Percentiles rank a stretch among this genome's conserved stretches.
These are phyloP conservation scores for Carallia brachiata DNA, from an alignment of 345 rosid species.

Conservation along the genomic window DNA sequence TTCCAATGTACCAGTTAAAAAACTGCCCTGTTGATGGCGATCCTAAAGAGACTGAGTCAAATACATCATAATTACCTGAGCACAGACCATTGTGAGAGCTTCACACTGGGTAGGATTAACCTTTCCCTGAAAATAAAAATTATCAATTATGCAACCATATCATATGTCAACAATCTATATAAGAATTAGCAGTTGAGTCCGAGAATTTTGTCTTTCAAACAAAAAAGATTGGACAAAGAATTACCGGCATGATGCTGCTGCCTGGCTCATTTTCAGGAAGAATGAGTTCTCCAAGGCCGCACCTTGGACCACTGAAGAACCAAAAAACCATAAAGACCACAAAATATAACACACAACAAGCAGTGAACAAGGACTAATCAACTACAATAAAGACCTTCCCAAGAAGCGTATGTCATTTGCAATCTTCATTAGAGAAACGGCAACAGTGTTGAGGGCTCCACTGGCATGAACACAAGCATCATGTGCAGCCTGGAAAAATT, in stretches of 20 bases:
- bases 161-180: background rate
- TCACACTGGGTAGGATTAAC: slow-evolving; percentile 98
- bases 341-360: slow-evolving; percentile 15
- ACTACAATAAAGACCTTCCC: slow-evolving; percentile 58
- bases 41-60: slow-evolving; percentile 15
- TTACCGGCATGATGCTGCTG: slow-evolving; percentile 99
- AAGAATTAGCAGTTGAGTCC: too few relatives aligned
- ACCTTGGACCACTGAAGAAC: slow-evolving; percentile 81
- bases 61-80: slow-evolving; percentile 58
- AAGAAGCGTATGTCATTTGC: slow-evolving; percentile 86
- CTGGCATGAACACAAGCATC: slow-evolving; percentile 97
- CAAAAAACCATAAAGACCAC: slow-evolving; percentile 25
- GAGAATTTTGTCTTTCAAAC: background rate
- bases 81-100: slow-evolving; percentile 98
- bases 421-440: slow-evolving; percentile 84
- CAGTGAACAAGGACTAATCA: background rate
- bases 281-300: slow-evolving; percentile 97
- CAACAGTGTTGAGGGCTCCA: slow-evolving; percentile 82
- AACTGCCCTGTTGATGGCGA: background rate
- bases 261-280: slow-evolving; percentile 99
- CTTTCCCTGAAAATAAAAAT: slow-evolving; percentile 69
- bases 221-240: slow-evolving; percentile 9
- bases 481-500: slow-evolving; percentile 77
- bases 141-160: slow-evolving; percentile 4
- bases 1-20: background rate